Conservation (phyloP, 768 basidiomycete species). For the Udeniomyces megalosporus region DNA sequence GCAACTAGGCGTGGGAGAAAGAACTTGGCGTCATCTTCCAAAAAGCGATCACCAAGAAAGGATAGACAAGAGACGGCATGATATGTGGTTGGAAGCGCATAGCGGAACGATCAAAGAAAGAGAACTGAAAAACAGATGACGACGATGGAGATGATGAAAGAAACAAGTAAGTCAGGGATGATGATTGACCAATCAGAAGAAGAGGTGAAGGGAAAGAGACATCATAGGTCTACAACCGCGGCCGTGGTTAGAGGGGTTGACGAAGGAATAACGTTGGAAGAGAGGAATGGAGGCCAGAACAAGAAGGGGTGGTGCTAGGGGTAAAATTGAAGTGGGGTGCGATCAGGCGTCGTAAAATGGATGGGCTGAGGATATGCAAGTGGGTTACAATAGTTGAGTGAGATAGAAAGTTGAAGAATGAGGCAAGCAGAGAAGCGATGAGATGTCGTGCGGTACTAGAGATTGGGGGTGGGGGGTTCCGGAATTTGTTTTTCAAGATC, state of each 20-base stretch:
- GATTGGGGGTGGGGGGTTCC: too few relatives aligned
- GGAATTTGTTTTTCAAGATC: background rate
- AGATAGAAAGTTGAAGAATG: background rate
- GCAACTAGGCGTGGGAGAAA: background rate
- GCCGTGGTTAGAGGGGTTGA: constrained; percentile 1
- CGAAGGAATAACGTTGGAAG: background rate
- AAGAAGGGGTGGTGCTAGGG: background rate
- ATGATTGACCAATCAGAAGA: background rate
- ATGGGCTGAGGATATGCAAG: background rate
- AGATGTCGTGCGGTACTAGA: background rate
- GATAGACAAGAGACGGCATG: background rate
- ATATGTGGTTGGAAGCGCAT: background rate
- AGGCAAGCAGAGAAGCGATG: background rate
- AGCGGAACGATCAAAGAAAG: background rate
- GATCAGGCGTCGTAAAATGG: background rate
- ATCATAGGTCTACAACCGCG: background rate
- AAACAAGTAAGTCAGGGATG: background rate
- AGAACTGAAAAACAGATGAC: background rate
- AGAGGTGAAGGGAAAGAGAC: background rate
- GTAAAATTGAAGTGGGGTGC: background rate
- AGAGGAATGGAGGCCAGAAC: background rate
- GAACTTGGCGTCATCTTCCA: background rate
- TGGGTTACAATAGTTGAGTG: background rate
- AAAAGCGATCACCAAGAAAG: background rate
- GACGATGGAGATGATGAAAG: background rate